Percentiles rank a stretch among this genome's conserved stretches.
Conservation (phyloP, 108 stramenopile genomes). For the Pelagomonas calceolata region DNA sequence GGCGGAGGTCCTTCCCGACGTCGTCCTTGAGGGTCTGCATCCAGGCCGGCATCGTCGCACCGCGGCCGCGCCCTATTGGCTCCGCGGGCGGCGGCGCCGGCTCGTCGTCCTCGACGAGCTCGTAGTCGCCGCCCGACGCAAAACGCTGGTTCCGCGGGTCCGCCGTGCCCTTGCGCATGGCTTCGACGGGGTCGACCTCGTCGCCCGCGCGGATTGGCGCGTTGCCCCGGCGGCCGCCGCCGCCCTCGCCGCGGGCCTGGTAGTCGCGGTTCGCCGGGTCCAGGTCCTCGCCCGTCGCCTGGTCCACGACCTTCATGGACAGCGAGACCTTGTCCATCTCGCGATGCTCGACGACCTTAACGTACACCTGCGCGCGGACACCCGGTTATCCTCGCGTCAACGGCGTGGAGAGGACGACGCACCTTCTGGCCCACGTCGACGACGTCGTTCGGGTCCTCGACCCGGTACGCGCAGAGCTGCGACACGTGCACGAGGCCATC, state of each 20-base stretch:
- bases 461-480: not conserved
- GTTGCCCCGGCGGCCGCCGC: not conserved
- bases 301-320: not conserved
- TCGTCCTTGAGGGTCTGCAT: not conserved
- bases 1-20: not conserved
- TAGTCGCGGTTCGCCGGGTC: not conserved
- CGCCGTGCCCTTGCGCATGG: not conserved
- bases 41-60: too few species aligned
- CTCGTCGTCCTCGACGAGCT: not conserved
- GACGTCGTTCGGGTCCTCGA: not conserved
- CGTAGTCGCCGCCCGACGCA: not conserved
- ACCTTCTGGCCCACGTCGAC: not conserved
- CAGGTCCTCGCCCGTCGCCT: not conserved
- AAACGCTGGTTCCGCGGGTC: not conserved
- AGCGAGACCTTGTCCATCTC: not conserved
- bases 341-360: not conserved
- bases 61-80: too few species aligned
- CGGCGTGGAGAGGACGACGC: too few species aligned
- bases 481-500: not conserved
- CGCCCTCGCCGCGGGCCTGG: not conserved
- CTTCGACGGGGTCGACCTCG: not conserved
- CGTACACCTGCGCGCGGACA: too few species aligned
- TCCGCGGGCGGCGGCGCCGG: too few species aligned
- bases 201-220: not conserved
- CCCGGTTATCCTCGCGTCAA: too few species aligned